phyloP scores from a whole-genome alignment of 345 rosid genomes.

The Rhodamnia argentea region DNA sequence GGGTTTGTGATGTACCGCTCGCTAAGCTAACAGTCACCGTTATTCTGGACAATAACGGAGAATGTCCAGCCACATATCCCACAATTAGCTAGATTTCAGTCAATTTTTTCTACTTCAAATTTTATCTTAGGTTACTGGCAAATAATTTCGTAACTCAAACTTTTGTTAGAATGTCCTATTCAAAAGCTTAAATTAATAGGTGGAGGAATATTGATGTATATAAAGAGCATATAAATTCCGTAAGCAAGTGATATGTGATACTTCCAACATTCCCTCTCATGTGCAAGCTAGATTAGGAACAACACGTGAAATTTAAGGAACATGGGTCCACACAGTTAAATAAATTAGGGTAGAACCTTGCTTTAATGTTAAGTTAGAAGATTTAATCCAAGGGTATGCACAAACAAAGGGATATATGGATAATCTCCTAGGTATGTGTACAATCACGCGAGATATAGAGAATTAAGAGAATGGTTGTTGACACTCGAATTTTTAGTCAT shows the following conservation, averaged over 20 bases:
- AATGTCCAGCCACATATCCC: not conserved
- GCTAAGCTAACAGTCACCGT: not conserved
- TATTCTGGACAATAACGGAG: not conserved
- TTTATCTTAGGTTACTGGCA: not conserved
- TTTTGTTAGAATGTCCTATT: not conserved
- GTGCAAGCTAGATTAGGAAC: not conserved
- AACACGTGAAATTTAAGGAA: not conserved
- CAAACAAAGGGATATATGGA: not conserved
- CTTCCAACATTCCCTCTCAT: not conserved
- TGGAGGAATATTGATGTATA: not conserved
- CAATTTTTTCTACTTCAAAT: not conserved
- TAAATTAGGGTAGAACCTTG: not conserved
- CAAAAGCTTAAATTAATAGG: not conserved
- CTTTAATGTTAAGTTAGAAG: not conserved
- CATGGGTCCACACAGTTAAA: not conserved
- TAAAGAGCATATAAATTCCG: not conserved
- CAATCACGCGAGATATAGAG: not conserved
- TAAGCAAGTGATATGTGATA: not conserved
- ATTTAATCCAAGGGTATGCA: not conserved
- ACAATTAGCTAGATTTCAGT: not conserved
- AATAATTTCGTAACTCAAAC: not conserved
- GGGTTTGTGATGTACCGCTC: not conserved
- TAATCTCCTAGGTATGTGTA: not conserved
- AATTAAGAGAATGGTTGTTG: not conserved
- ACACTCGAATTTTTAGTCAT: too few relatives aligned